Evolutionary conservation across 2,329 filamentous ascomycete species (phyloP), one percentile per base, ranked within the genome.

Genomic region (Botrytis tulipae): DNA sequence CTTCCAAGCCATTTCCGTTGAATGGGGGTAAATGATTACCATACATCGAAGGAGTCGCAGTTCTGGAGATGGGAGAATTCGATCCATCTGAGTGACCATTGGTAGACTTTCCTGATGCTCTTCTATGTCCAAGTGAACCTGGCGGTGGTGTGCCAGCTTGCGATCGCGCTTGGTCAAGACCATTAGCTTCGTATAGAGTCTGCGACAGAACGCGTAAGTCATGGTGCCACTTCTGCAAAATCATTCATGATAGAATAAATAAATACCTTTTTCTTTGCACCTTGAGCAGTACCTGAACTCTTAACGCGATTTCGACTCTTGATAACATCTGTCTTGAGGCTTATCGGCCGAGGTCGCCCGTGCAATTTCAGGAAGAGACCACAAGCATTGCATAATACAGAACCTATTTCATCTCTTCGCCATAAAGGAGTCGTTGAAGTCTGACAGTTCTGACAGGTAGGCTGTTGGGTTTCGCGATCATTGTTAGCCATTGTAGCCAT

Each of bases 301-400:
- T 98, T 98, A 79, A 98, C 95, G 77, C 96, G 91, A 84, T 99
- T 99, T 80, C 96, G 94, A 86, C 95, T 98, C 87, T 99, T 99
- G 86, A 99, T 99, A 78, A 98, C 95, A 86, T 99, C 96, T 67
- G 96, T 98, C 87, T 99, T 99, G 79, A 99, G 88, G 79, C 93
- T 97, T 82, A 97, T 98, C 78, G 96, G 96, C 73, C 96, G 91
- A 75, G 96, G 90, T 40, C 95, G 92, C 76, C 95, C 95, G 82
- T 99, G 96, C 78, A 99, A 88, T 87, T 99, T 99, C 80, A 98
- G 88, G 84, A 98, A 99, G 73, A 99, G 88, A 74, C 96, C 96
- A 84, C 96, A 99, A 80, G 96, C 96, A 85, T 99, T 99, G 90
- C 96, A 99, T 70, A 99, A 92, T 54, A 99, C 95, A 0, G 94